phyloP scores from a whole-genome alignment of 129 eudicot genomes.

The Flaveria trinervia region DNA sequence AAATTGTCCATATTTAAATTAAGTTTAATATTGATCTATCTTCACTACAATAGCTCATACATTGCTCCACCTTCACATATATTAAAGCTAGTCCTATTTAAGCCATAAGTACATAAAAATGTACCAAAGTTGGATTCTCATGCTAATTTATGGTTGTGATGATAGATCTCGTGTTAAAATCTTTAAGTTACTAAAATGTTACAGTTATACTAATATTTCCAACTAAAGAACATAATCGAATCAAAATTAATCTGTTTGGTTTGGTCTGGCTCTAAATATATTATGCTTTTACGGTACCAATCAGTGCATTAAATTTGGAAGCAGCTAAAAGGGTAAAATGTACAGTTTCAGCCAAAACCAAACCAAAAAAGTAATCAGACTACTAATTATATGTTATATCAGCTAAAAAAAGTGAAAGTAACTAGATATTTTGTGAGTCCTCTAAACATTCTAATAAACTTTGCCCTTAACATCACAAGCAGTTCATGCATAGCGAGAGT shows the following conservation, averaged over 20 bases:
- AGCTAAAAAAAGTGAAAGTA: too few species aligned
- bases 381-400: neutral
- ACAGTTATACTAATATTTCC: neutral
- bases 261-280: neutral
- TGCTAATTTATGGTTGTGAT: neutral
- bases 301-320: conserved; percentile 1
- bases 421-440: too few species aligned
- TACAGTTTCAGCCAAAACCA: neutral
- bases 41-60: neutral
- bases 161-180: neutral
- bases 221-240: neutral
- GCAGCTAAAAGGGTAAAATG: neutral
- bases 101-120: neutral
- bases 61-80: neutral
- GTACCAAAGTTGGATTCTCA: neutral
- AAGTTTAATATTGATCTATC: neutral
- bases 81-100: neutral
- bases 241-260: neutral
- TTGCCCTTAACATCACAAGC: neutral
- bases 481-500: neutral
- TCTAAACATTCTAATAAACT: too few species aligned
- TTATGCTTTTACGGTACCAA: neutral
- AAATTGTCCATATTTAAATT: neutral
- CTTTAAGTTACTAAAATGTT: neutral
- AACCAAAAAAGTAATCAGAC: neutral